Conservation (phyloP, 2,329 filamentous ascomycete genomes). For the Tothia fuscella region DNA sequence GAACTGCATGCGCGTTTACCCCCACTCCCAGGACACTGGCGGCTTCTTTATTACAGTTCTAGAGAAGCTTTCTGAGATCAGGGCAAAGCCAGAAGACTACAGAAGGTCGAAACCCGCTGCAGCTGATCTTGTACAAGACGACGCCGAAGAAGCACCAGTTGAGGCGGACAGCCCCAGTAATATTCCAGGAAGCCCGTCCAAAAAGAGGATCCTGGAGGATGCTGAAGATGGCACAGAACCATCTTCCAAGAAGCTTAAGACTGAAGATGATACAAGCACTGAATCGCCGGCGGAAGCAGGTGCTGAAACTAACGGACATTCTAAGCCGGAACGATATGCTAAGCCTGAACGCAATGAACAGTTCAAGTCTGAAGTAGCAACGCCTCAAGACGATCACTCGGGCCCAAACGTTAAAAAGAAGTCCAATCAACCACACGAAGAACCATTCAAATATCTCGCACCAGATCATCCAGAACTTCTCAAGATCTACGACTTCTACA, state of each 20-base stretch:
- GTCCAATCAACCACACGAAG: conserved; percentile 53
- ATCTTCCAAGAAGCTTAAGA: neutral
- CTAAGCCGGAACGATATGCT: neutral
- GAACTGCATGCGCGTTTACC: conserved; percentile 86
- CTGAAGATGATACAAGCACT: neutral
- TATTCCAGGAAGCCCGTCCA: too few relatives aligned
- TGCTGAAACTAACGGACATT: neutral
- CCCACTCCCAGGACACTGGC: conserved; percentile 90
- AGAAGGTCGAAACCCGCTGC: conserved; percentile 16
- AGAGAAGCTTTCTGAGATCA: conserved; percentile 82
- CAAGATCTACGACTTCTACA: conserved; percentile 73
- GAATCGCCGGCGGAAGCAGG: neutral
- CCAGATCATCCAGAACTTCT: conserved; percentile 63
- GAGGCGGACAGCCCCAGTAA: too few relatives aligned
- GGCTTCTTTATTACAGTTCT: conserved; percentile 96
- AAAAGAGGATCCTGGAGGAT: conserved; percentile 2
- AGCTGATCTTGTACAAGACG: neutral
- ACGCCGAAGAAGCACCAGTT: neutral
- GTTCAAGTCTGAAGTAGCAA: neutral
- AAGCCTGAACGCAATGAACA: neutral
- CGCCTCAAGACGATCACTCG: neutral
- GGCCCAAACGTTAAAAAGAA: conserved; percentile 23
- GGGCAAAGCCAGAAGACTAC: conserved; percentile 56
- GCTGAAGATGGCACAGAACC: neutral
- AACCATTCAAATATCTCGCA: conserved; percentile 86